phyloP scores from a whole-genome alignment of 2,329 filamentous ascomycete genomes.

The Hirsutella minnesotensis region DNA sequence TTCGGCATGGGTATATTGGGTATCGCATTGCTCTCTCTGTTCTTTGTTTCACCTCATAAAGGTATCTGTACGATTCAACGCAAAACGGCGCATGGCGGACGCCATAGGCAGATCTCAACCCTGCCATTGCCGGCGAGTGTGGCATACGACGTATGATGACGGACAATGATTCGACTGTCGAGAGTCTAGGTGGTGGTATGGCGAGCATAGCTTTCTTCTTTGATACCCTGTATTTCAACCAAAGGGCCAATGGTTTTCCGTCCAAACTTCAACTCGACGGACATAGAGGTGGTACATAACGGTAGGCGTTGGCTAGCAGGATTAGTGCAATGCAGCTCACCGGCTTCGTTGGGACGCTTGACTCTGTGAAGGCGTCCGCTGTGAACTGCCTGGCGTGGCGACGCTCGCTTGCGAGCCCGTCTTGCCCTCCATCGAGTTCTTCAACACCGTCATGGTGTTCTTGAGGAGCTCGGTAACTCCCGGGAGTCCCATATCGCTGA shows the following conservation, averaged over 20 bases:
- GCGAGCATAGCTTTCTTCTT: constrained; percentile 2
- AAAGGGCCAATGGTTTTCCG: not conserved
- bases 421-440: constrained; percentile 30
- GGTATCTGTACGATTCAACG: no score
- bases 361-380: not conserved
- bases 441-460: constrained; percentile 68
- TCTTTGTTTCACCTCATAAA: no score
- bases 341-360: constrained; percentile 4
- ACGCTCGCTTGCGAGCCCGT: constrained; percentile 7
- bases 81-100: no score
- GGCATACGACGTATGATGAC: no score
- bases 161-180: not conserved
- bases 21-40: no score
- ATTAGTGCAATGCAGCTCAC: not conserved
- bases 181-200: not conserved
- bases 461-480: constrained; percentile 65
- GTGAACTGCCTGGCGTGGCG: constrained; percentile 1
- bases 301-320: no score
- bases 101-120: constrained; percentile 18
- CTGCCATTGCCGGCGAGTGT: constrained; percentile 10
- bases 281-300: not conserved
- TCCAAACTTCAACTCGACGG: constrained; percentile 2
- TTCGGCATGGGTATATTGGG: no score
- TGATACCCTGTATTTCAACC: constrained; percentile 26
- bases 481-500: constrained; percentile 50